These are phyloP conservation scores for Saussurea involucrata DNA, from an alignment of 129 eudicot species.

Conservation along the genomic window DNA sequence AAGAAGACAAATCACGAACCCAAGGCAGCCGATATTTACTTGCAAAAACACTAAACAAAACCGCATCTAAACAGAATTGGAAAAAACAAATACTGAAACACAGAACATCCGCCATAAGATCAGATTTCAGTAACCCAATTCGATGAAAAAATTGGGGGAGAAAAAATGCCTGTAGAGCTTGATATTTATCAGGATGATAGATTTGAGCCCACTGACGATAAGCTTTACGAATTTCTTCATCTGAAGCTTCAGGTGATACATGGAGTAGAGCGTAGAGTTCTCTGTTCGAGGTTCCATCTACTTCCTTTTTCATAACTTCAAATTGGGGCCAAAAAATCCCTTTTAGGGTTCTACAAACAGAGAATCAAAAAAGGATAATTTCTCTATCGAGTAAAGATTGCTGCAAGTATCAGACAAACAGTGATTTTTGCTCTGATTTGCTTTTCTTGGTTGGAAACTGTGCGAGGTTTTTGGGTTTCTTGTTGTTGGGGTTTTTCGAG, in stretches of 20 bases:
- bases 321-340: conserved; percentile 6
- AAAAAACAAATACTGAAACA: background rate
- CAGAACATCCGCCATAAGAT: background rate
- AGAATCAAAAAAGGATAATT: background rate
- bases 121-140: background rate
- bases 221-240: conserved; percentile 93
- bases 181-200: conserved; percentile 93
- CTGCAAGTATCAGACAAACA: conserved; percentile 10
- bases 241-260: conserved; percentile 91
- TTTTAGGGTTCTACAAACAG: conserved; percentile 22
- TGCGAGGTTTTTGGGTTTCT: conserved; percentile 9
- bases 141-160: background rate
- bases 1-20: background rate
- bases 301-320: conserved; percentile 33
- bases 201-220: conserved; percentile 91
- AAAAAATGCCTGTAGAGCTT: conserved; percentile 49
- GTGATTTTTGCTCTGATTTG: background rate
- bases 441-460: background rate
- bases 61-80: background rate
- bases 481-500: conserved; percentile 25
- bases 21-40: background rate
- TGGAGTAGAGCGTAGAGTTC: conserved; percentile 80
- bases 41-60: background rate
- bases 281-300: conserved; percentile 44
- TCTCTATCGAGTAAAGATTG: background rate